Conservation (phyloP, 495 filamentous ascomycete genomes). For the Lepraria neglecta region DNA sequence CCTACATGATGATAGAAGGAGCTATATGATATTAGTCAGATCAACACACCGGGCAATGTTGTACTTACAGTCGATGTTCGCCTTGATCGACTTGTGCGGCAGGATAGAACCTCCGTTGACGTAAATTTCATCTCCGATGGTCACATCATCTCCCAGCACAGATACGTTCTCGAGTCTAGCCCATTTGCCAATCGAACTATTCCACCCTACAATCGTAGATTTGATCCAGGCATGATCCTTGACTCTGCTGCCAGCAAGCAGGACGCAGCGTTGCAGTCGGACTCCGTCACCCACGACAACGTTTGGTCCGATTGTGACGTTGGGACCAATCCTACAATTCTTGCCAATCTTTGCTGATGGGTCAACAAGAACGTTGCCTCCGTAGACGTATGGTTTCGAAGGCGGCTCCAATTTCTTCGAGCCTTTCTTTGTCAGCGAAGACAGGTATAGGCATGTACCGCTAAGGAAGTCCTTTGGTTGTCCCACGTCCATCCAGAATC, state of each 20-base stretch:
- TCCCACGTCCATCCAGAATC: slow-evolving; percentile 99
- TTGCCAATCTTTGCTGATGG: slow-evolving; percentile 93
- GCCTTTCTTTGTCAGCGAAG: slow-evolving; percentile 85
- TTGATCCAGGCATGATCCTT: slow-evolving; percentile 99
- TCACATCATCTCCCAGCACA: slow-evolving; percentile 97
- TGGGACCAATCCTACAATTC: slow-evolving; percentile 97
- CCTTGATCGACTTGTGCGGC: slow-evolving; percentile 98
- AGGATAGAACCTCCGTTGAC: slow-evolving; percentile 96
- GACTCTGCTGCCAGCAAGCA: slow-evolving; percentile 83
- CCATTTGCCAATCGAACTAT: slow-evolving; percentile 93
- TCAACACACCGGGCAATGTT: slow-evolving; percentile 18
- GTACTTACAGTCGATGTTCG: slow-evolving; percentile 81
- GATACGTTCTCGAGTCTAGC: slow-evolving; percentile 95
- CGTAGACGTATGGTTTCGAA: slow-evolving; percentile 76
- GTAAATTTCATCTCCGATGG: slow-evolving; percentile 96
- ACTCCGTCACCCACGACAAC: slow-evolving; percentile 95
- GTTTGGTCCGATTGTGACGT: slow-evolving; percentile 93
- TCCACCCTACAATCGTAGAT: slow-evolving; percentile 98
- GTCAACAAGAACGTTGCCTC: slow-evolving; percentile 96
- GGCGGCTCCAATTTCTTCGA: slow-evolving; percentile 75
- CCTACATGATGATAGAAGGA: slow-evolving; percentile 84
- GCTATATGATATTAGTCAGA: slow-evolving; percentile 35
- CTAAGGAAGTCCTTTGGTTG: slow-evolving; percentile 98
- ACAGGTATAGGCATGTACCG: slow-evolving; percentile 95
- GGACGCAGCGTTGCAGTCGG: slow-evolving; percentile 85